phyloP scores from a whole-genome alignment of 208 protist species.

The Leishmania tarentolae region DNA sequence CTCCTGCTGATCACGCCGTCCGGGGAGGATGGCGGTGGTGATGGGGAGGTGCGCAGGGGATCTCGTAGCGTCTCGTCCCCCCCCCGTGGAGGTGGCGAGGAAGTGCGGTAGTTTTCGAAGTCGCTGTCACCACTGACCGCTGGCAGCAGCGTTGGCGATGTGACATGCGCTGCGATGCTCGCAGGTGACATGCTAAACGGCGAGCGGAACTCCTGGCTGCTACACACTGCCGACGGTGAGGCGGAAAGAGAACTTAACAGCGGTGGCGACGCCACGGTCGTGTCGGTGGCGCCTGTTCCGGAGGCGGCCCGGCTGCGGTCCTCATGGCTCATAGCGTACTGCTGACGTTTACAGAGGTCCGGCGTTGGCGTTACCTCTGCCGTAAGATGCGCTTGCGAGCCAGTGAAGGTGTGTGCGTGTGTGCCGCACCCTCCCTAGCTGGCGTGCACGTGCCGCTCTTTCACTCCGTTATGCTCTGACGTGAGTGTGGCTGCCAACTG shows the following conservation, averaged over 20 bases:
- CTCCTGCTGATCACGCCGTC: neutral
- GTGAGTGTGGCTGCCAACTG: neutral
- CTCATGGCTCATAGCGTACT: constrained; percentile 11
- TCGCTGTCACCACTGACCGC: neutral
- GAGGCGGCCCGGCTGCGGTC: neutral
- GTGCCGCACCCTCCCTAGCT: neutral
- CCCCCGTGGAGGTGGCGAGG: neutral
- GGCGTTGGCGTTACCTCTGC: neutral
- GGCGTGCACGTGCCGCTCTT: neutral
- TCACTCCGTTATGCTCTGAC: neutral
- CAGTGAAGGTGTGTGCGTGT: no score
- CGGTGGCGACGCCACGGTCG: neutral
- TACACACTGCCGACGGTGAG: neutral
- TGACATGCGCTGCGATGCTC: neutral
- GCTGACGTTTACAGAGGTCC: neutral
- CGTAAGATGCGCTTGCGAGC: neutral
- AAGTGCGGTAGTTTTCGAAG: neutral
- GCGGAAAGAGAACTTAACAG: neutral
- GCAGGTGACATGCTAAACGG: neutral
- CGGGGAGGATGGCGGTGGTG: neutral
- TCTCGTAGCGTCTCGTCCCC: neutral
- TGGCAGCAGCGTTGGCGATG: neutral
- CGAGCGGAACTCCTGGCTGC: neutral
- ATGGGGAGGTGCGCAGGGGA: neutral
- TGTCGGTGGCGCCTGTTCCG: neutral